Evolutionary conservation across 2,329 filamentous ascomycete species (phyloP), one percentile per base, ranked within the genome.

Genomic region (Furcasterigmium furcatum): DNA sequence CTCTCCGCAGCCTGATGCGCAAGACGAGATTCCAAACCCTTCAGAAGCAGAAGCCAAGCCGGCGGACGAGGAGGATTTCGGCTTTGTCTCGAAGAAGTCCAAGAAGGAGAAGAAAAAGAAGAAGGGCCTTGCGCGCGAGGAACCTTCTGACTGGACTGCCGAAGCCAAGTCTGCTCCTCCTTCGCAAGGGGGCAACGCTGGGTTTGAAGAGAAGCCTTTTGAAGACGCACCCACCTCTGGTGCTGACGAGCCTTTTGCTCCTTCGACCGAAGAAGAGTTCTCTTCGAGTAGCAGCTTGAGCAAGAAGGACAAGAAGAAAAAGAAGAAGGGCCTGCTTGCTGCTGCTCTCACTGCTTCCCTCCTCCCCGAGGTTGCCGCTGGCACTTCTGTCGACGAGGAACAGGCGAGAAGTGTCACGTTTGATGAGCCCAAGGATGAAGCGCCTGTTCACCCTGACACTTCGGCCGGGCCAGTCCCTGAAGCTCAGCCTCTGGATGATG

Each of bases 91-190:
- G 35, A 61, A 60, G 53, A 64, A 61, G 48, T 55, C 48, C 43
- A 63, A 64, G 44, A 66, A 65, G 47, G 54, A 55, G 36, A 63
- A 64, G 53, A 62, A 60, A 48, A 60, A 63, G 48, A 52, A 56
- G 43, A 55, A 57, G 12, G 38, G 18, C 12, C 36, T 38, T 20
- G 38, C 38, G 14, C n/a, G 18, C 4, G 38, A 40, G 13, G 18
- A 34, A 38, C 40, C 13, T 18, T 43, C 32, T 46, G 38, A 22
- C 30, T 35, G 9, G 38, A 9, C 6, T 24, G 19, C 19, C 13
- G 19, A 32, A 16, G 29, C 19, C 29, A 22, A 18, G 30, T 14
- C 7, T 20, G 20, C 25, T 16, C 7, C 24, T 12, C 41, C 29
- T 9, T 35, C 18, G 18, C 29, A 36, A 18, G 34, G 19, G 16